A percentile compares a stretch with the other conserved stretches of the same genome.
These are phyloP conservation scores for Wickerhamomyces queroliae DNA, from an alignment of 805 yeast species.

Conservation along the genomic window DNA sequence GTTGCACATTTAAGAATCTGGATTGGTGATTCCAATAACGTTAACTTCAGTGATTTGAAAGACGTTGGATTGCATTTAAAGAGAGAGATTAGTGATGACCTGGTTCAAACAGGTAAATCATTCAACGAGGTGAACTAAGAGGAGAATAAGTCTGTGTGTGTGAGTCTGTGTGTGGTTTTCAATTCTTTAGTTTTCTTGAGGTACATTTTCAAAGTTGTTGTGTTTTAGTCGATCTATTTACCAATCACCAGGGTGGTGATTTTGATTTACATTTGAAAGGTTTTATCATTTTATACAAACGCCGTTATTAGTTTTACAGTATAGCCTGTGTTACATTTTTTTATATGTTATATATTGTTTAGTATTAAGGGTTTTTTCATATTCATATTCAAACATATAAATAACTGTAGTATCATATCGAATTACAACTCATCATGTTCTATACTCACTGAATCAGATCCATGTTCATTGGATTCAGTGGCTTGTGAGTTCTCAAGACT, in stretches of 20 bases:
- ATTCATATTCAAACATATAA: too few relatives aligned
- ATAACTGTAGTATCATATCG: too few relatives aligned
- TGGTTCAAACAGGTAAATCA: conserved; percentile 21
- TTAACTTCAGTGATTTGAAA: conserved; percentile 17
- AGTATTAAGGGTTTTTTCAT: too few relatives aligned
- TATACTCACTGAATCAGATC: too few relatives aligned
- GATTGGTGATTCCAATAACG: conserved; percentile 22
- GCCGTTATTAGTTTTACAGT: background rate
- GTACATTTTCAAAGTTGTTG: background rate
- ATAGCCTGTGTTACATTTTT: too few relatives aligned
- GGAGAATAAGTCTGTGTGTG: background rate
- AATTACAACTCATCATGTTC: too few relatives aligned
- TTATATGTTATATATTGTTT: too few relatives aligned
- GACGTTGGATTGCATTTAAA: conserved; percentile 20
- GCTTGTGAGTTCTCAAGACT: too few relatives aligned
- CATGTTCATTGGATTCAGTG: too few relatives aligned
- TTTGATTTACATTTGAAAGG: background rate
- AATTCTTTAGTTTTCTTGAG: background rate
- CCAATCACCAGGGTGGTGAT: background rate
- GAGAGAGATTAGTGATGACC: conserved; percentile 24
- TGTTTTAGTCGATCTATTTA: background rate
- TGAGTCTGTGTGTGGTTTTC: background rate
- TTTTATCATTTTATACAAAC: conserved; percentile 5
- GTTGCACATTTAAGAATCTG: conserved; percentile 22
- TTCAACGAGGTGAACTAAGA: conserved; percentile 14